phyloP scores from a whole-genome alignment of 345 rosid genomes.

The Schrenkiella parvula region DNA sequence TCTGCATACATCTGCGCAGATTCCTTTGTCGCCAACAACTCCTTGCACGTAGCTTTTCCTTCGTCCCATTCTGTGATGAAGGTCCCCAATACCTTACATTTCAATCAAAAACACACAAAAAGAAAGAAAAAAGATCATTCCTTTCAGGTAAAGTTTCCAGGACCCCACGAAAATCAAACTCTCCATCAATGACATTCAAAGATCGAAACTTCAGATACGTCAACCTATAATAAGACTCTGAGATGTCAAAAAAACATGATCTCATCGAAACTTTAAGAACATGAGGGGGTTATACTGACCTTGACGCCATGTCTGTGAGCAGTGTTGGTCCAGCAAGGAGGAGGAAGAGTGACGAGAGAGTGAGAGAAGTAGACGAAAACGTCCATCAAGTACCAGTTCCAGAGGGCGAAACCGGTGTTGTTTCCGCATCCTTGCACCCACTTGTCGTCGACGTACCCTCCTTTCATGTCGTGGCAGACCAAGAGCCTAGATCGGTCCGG shows the following conservation, averaged over 20 bases:
- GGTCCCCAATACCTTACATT: conserved; percentile 67
- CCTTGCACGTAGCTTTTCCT: conserved; percentile 47
- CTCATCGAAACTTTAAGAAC: background rate
- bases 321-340: conserved; percentile 88
- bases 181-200: background rate
- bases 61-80: conserved; percentile 76
- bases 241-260: background rate
- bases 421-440: conserved; percentile 81
- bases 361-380: conserved; percentile 81
- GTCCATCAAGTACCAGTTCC: conserved; percentile 93
- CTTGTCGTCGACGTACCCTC: conserved; percentile 70
- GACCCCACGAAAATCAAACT: background rate
- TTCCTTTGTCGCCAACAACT: conserved; percentile 58
- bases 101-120: background rate
- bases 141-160: background rate
- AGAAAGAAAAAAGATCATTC: background rate
- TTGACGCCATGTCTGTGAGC: conserved; percentile 88
- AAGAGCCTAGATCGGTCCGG: conserved; percentile 50
- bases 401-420: conserved; percentile 50
- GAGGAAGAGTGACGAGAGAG: conserved; percentile 66
- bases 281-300: conserved; percentile 33
- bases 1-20: conserved; percentile 62
- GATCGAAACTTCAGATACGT: background rate
- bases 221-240: background rate
- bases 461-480: conserved; percentile 84